These are phyloP conservation scores for Eucalyptus cloeziana DNA, from an alignment of 345 rosid genomes.

Conservation along the genomic window DNA sequence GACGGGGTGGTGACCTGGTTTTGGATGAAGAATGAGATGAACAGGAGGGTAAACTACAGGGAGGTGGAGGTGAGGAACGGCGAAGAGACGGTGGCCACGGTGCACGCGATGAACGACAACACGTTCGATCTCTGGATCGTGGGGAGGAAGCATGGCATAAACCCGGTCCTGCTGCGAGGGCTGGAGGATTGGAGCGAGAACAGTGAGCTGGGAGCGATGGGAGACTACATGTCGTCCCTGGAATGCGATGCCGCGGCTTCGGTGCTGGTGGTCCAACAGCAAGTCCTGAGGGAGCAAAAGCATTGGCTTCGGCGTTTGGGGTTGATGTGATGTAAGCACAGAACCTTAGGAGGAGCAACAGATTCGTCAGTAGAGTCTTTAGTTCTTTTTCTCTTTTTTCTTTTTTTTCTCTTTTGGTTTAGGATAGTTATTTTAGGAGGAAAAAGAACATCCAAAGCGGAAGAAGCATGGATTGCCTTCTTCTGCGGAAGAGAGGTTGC, in stretches of 20 bases:
- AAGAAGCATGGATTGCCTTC: neutral
- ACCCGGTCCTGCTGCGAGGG: slow-evolving; percentile 48
- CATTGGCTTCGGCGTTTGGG: neutral
- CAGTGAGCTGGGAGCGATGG: slow-evolving; percentile 42
- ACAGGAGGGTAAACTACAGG: slow-evolving; percentile 37
- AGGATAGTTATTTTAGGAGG: neutral
- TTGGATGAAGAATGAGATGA: slow-evolving; percentile 57
- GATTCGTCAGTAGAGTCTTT: neutral
- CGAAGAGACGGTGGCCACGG: slow-evolving; percentile 49
- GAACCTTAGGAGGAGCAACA: neutral
- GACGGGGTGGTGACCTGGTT: slow-evolving; percentile 74
- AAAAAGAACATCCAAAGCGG: neutral
- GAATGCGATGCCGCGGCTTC: slow-evolving; percentile 42
- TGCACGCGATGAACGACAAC: slow-evolving; percentile 34
- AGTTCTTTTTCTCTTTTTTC: too few relatives aligned
- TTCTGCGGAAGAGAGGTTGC: neutral
- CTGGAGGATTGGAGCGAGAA: slow-evolving; percentile 45
- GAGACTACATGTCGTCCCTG: slow-evolving; percentile 41
- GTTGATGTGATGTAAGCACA: too few relatives aligned
- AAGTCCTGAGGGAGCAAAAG: slow-evolving; percentile 26
- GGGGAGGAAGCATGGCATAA: slow-evolving; percentile 57
- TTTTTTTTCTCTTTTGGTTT: too few relatives aligned
- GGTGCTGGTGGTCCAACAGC: slow-evolving; percentile 66
- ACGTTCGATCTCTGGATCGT: slow-evolving; percentile 58
- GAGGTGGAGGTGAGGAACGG: slow-evolving; percentile 63